Percentiles rank a stretch among this genome's conserved stretches.
These are phyloP conservation scores for Eimeria zaria DNA, from an alignment of 169 alveolate genomes.

Conservation along the genomic window DNA sequence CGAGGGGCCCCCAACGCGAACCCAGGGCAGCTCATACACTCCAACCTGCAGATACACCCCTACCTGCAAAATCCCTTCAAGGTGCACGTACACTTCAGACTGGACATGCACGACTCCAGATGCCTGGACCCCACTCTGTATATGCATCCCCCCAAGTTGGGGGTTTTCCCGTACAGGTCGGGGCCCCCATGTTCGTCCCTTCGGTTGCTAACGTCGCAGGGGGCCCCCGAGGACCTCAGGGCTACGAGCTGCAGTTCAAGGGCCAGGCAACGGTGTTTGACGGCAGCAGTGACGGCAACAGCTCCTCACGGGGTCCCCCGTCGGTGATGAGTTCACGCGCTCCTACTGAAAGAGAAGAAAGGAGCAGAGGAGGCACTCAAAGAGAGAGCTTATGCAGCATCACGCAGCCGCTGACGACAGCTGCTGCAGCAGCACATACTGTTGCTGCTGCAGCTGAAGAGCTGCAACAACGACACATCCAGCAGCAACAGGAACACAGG, in stretches of 20 bases:
- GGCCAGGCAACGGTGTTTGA: slow-evolving; percentile 8
- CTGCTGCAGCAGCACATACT: background rate
- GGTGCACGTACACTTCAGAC: background rate
- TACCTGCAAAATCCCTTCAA: background rate
- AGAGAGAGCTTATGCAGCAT: background rate
- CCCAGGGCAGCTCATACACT: background rate
- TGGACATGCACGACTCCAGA: background rate
- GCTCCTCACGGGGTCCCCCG: slow-evolving; percentile 8
- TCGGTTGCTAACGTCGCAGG: background rate
- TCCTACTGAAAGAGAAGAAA: background rate
- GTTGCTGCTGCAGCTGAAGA: background rate
- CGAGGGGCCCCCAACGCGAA: background rate
- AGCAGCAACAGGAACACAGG: background rate
- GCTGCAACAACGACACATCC: background rate
- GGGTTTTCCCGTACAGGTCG: background rate
- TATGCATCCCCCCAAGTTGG: background rate
- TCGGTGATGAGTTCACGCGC: slow-evolving; percentile 1
- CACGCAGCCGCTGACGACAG: background rate
- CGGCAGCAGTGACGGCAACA: background rate
- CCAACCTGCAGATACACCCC: background rate
- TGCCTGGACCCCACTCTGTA: background rate
- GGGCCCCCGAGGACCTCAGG: background rate
- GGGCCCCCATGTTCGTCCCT: slow-evolving; percentile 18
- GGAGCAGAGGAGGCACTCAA: background rate
- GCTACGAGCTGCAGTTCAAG: slow-evolving; percentile 23